Evolutionary conservation across 2,329 filamentous ascomycete genomes (phyloP).

Genomic region (Fusarium austroafricanum): DNA sequence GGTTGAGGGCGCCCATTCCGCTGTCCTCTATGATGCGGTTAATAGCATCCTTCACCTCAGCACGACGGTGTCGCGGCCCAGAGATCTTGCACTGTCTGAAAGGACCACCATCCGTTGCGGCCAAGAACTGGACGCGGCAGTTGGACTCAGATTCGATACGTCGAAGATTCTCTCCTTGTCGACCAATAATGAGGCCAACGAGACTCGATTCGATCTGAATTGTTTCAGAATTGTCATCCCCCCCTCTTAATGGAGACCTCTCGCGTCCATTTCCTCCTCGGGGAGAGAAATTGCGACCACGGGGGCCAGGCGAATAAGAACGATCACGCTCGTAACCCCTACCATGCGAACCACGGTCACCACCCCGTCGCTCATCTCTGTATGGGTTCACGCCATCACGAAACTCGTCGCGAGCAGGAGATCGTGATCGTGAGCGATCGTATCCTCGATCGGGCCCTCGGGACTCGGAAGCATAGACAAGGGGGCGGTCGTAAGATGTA

Average conservation of each 20-base stretch:
- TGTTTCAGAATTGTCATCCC: constrained; percentile 80
- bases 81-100: constrained; percentile 89
- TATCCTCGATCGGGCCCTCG: constrained; percentile 61
- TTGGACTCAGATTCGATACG: constrained; percentile 85
- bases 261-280: constrained; percentile 65
- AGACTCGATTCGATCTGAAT: constrained; percentile 88
- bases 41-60: constrained; percentile 84
- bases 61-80: constrained; percentile 76
- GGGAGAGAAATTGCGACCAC: constrained; percentile 70
- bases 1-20: constrained; percentile 61
- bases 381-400: constrained; percentile 85
- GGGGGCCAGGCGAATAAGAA: constrained; percentile 75
- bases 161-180: constrained; percentile 88
- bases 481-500: constrained; percentile 69
- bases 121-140: constrained; percentile 89
- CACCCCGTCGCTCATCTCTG: constrained; percentile 84
- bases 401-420: constrained; percentile 77
- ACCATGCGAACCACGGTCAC: constrained; percentile 56
- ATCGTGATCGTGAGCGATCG: constrained; percentile 77
- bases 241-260: constrained; percentile 66
- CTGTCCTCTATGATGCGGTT: constrained; percentile 88
- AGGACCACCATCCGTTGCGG: constrained; percentile 77
- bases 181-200: constrained; percentile 90
- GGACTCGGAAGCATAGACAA: constrained; percentile 56
- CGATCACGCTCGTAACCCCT: constrained; percentile 69